Percentiles rank a stretch among this genome's conserved stretches.
Evolutionary conservation across 192 early-diverging fungal genomes (phyloP).

Genomic region (Coemansia sp.): DNA sequence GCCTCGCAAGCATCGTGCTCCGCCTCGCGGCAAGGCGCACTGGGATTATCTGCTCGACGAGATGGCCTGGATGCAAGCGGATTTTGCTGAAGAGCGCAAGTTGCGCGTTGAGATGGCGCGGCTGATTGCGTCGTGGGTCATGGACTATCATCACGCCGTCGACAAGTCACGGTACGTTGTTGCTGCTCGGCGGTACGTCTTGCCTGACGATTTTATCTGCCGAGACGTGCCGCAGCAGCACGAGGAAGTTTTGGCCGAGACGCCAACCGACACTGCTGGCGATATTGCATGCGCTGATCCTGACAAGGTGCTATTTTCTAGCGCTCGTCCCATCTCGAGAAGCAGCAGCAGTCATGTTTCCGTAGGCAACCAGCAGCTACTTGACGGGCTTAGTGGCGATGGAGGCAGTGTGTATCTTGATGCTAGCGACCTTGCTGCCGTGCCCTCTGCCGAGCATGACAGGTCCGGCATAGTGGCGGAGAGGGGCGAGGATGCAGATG

Average conservation of each 20-base stretch:
- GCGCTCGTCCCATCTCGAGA: not conserved
- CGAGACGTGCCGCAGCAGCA: not conserved
- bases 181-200: slow-evolving; percentile 11
- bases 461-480: not conserved
- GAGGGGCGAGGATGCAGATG: not conserved
- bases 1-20: slow-evolving; percentile 48
- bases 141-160: slow-evolving; percentile 54
- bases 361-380: not conserved
- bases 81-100: slow-evolving; percentile 57
- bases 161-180: slow-evolving; percentile 54
- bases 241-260: not conserved
- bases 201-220: slow-evolving; percentile 22
- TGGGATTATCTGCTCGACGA: slow-evolving; percentile 61
- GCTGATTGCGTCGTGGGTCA: slow-evolving; percentile 47
- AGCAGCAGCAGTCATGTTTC: not conserved
- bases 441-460: not conserved
- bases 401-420: not conserved
- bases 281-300: not conserved
- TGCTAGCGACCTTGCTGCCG: not conserved
- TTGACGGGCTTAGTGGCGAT: not conserved
- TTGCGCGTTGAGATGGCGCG: slow-evolving; percentile 49
- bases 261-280: not conserved
- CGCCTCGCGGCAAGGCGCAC: slow-evolving; percentile 57
- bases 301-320: not conserved
- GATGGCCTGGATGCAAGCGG: slow-evolving; percentile 55